Conservation (phyloP, 2,329 filamentous ascomycete species). For the Lachnellula arida region DNA sequence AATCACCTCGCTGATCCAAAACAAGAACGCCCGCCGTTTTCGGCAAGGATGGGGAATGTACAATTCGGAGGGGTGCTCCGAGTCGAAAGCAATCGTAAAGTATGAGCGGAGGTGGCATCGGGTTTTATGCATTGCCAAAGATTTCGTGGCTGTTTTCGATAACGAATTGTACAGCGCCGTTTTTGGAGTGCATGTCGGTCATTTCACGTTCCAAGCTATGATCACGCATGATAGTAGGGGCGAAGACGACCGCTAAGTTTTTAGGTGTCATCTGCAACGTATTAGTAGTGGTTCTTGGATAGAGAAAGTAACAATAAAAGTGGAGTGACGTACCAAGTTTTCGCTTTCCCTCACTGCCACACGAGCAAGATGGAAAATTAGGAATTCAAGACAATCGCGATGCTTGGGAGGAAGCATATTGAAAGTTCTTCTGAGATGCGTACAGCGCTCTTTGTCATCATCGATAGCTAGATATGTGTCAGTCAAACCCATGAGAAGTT, state of each 20-base stretch:
- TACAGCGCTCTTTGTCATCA: conserved; percentile 62
- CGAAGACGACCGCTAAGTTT: conserved; percentile 95
- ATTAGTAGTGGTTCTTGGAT: conserved; percentile 22
- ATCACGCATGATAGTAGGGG: conserved; percentile 94
- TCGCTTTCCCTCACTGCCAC: conserved; percentile 79
- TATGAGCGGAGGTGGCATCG: neutral
- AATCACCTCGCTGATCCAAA: conserved; percentile 11
- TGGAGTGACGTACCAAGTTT: conserved; percentile 63
- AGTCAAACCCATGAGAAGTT: conserved; percentile 9
- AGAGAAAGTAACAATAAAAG: neutral
- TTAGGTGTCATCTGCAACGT: conserved; percentile 78
- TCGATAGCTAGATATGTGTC: conserved; percentile 50
- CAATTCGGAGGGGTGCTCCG: conserved; percentile 8
- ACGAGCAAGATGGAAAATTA: conserved; percentile 87
- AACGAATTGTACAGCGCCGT: conserved; percentile 84
- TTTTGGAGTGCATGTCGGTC: conserved; percentile 93
- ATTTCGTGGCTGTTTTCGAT: conserved; percentile 84
- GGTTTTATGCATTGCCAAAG: conserved; percentile 45
- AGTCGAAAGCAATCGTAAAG: conserved; percentile 4
- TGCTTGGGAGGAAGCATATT: conserved; percentile 77
- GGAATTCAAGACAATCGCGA: conserved; percentile 83
- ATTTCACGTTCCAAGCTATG: conserved; percentile 88
- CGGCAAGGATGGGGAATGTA: conserved; percentile 9
- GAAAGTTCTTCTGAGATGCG: conserved; percentile 68
- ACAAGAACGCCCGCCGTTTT: conserved; percentile 16